Percentiles rank a stretch among this genome's conserved stretches.
Conservation (phyloP, 768 basidiomycete species). For the Coprinopsis cinerea region DNA sequence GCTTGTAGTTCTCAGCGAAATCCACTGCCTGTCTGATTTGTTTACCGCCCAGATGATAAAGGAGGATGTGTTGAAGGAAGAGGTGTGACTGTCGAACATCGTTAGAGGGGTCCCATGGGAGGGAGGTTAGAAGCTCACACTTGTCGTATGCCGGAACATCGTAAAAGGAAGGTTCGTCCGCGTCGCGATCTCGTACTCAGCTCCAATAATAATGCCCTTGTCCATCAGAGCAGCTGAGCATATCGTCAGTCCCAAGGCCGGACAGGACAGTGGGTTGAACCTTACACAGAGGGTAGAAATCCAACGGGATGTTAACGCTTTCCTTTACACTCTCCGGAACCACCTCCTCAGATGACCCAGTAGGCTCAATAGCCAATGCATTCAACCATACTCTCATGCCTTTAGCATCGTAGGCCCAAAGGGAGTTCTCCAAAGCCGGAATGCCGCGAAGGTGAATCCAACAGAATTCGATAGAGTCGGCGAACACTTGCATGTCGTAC, state of each 20-base stretch:
- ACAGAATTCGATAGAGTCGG: conserved; percentile 96
- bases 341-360: conserved; percentile 32
- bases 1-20: conserved; percentile 82
- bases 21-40: conserved; percentile 72
- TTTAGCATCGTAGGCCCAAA: conserved; percentile 95
- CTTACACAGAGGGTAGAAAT: conserved; percentile 94
- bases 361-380: conserved; percentile 82
- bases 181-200: conserved; percentile 80
- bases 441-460: conserved; percentile 98
- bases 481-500: conserved; percentile 96
- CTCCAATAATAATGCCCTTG: conserved; percentile 97
- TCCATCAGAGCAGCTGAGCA: conserved; percentile 90
- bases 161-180: conserved; percentile 78
- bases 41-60: conserved; percentile 65
- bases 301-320: conserved; percentile 86
- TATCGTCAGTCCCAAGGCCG: conserved; percentile 6
- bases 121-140: conserved; percentile 42
- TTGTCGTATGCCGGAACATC: conserved; percentile 88
- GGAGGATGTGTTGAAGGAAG: conserved; percentile 88
- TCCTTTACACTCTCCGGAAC: conserved; percentile 65
- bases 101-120: background rate
- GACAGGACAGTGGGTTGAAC: conserved; percentile 17
- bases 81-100: conserved; percentile 65
- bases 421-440: conserved; percentile 88
- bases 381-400: conserved; percentile 93